phyloP scores from a whole-genome alignment of 2,329 filamentous ascomycete genomes.

The Botrytis deweyae region DNA sequence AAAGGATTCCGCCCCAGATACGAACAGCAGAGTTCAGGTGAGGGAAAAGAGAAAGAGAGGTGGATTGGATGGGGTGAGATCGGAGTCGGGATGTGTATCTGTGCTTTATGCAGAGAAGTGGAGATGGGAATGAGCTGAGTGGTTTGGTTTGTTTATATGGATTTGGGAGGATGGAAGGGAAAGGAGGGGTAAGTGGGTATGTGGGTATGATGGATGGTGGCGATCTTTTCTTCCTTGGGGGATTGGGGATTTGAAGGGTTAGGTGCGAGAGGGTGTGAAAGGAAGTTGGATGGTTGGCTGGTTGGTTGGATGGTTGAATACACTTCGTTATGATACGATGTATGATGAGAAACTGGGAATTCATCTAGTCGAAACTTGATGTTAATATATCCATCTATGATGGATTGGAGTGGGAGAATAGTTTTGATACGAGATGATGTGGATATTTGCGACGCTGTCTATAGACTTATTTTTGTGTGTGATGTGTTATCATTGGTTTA shows the following conservation, averaged over 20 bases:
- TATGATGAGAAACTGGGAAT: background rate
- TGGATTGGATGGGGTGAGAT: background rate
- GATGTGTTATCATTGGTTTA: background rate
- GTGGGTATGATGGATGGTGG: background rate
- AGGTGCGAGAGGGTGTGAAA: too few species aligned
- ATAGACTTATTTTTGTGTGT: background rate
- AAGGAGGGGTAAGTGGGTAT: slow-evolving; percentile 13
- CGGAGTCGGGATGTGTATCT: background rate
- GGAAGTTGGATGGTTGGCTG: background rate
- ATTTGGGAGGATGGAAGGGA: background rate
- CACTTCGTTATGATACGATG: background rate
- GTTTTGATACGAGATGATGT: background rate
- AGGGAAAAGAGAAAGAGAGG: background rate
- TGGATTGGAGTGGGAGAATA: background rate
- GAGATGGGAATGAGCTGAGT: background rate
- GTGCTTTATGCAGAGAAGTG: background rate
- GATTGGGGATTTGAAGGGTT: background rate
- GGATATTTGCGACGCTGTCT: background rate
- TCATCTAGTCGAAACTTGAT: background rate
- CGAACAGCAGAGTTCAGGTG: background rate
- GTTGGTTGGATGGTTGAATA: background rate
- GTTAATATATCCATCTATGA: background rate
- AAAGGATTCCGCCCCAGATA: background rate
- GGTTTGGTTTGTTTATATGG: background rate
- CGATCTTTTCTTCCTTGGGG: background rate